A percentile compares a stretch with the other conserved stretches of the same genome.
phyloP scores from a whole-genome alignment of 2,329 filamentous ascomycete species.

The Trichoderma atrobrunneum region DNA sequence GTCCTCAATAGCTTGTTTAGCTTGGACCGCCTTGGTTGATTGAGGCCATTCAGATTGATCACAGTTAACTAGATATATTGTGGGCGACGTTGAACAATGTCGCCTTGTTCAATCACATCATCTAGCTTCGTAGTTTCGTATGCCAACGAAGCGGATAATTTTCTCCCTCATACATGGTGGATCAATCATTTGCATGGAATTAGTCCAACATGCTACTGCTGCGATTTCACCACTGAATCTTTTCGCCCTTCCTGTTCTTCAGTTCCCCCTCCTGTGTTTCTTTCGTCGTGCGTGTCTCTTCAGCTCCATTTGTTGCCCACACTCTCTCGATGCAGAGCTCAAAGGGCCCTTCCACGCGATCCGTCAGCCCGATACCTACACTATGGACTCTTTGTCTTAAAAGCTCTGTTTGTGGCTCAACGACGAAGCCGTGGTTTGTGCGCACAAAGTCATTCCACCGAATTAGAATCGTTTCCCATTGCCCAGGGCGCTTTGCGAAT shows the following conservation, averaged over 20 bases:
- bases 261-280: conserved; percentile 30
- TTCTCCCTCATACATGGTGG: background rate
- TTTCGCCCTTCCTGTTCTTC: conserved; percentile 39
- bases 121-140: background rate
- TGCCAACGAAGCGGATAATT: background rate
- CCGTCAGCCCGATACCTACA: conserved; percentile 83
- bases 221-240: conserved; percentile 36
- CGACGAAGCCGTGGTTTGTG: conserved; percentile 87
- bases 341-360: conserved; percentile 84
- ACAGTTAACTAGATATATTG: background rate
- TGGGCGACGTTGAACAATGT: background rate
- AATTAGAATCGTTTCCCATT: conserved; percentile 95
- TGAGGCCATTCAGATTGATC: background rate
- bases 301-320: conserved; percentile 75
- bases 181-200: background rate
- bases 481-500: conserved; percentile 71
- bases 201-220: background rate
- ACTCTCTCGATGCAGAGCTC: conserved; percentile 80
- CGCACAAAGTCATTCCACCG: conserved; percentile 91
- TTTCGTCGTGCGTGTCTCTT: conserved; percentile 25
- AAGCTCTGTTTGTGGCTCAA: conserved; percentile 91
- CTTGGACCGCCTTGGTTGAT: background rate
- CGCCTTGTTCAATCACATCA: background rate
- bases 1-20: background rate
- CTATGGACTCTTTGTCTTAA: conserved; percentile 80